A percentile compares a stretch with the other conserved stretches of the same genome.
Conservation (phyloP, 139 green algal genomes). For the Haematococcus lacustris region DNA sequence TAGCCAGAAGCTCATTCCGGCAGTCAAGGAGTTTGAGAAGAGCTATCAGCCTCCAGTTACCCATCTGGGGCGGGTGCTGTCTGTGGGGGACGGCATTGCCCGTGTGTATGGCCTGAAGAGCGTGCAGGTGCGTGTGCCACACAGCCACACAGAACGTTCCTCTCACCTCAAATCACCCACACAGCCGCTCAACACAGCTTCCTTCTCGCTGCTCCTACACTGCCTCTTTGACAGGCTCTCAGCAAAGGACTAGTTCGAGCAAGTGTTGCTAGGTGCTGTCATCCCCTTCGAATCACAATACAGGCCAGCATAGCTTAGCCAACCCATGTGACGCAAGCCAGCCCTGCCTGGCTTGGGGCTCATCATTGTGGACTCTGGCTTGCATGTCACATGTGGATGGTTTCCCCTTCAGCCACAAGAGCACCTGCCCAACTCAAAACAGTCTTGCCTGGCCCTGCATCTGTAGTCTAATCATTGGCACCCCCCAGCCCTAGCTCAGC, state of each 20-base stretch:
- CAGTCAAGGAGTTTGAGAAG: slow-evolving; percentile 55
- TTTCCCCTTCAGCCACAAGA: background rate
- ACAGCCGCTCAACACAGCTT: background rate
- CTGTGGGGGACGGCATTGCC: slow-evolving; percentile 88
- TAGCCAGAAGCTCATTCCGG: slow-evolving; percentile 44
- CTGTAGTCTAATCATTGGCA: too few species aligned
- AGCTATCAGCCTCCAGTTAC: slow-evolving; percentile 55
- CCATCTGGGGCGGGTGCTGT: slow-evolving; percentile 78
- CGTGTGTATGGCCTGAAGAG: slow-evolving; percentile 82
- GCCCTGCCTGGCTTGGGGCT: too few species aligned
- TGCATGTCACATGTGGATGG: background rate
- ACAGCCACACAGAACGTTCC: background rate
- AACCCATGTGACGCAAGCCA: too few species aligned
- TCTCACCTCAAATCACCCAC: too few species aligned
- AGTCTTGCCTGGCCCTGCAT: background rate
- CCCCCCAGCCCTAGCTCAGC: too few species aligned
- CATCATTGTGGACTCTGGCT: too few species aligned
- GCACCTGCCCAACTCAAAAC: background rate
- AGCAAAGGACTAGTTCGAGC: background rate
- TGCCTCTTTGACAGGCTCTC: too few species aligned
- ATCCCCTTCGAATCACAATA: too few species aligned
- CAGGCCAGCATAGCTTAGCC: too few species aligned
- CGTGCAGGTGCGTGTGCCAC: slow-evolving; percentile 42
- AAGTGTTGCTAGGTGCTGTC: too few species aligned
- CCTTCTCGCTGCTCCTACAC: too few species aligned